phyloP scores from a whole-genome alignment of 2,329 filamentous ascomycete species.

The Neocucurbitaria cava region DNA sequence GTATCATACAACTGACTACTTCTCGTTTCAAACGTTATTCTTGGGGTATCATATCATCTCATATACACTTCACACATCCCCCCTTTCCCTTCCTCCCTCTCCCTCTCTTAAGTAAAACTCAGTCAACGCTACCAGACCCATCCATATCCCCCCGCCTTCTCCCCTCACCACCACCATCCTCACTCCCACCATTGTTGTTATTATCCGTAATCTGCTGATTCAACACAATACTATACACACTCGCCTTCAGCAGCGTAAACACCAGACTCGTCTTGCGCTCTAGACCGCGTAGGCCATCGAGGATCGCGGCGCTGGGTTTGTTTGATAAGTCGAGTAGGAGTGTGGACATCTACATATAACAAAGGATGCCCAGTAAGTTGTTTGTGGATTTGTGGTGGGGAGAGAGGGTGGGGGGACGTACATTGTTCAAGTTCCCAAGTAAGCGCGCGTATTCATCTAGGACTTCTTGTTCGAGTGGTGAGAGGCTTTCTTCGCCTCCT shows the following conservation, averaged over 20 bases:
- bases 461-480: slow-evolving; percentile 89
- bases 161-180: slow-evolving; percentile 16
- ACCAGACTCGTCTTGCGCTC: slow-evolving; percentile 95
- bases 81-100: neutral
- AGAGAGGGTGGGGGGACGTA: slow-evolving; percentile 48
- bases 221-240: slow-evolving; percentile 97
- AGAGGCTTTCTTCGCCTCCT: slow-evolving; percentile 55
- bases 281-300: slow-evolving; percentile 84
- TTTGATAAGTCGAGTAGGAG: slow-evolving; percentile 74
- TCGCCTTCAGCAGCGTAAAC: slow-evolving; percentile 95
- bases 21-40: neutral
- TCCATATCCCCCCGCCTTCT: neutral
- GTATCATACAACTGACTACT: slow-evolving; percentile 29
- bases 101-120: neutral
- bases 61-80: slow-evolving; percentile 1
- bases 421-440: slow-evolving; percentile 89
- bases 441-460: slow-evolving; percentile 91
- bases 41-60: slow-evolving; percentile 27
- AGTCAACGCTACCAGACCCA: slow-evolving; percentile 1
- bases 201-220: slow-evolving; percentile 75
- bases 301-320: slow-evolving; percentile 70
- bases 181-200: slow-evolving; percentile 17
- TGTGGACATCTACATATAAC: slow-evolving; percentile 57
- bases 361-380: slow-evolving; percentile 11
- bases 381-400: neutral